These are phyloP conservation scores for Nidularia pulvinata DNA, from an alignment of 768 basidiomycete species.

Conservation along the genomic window DNA sequence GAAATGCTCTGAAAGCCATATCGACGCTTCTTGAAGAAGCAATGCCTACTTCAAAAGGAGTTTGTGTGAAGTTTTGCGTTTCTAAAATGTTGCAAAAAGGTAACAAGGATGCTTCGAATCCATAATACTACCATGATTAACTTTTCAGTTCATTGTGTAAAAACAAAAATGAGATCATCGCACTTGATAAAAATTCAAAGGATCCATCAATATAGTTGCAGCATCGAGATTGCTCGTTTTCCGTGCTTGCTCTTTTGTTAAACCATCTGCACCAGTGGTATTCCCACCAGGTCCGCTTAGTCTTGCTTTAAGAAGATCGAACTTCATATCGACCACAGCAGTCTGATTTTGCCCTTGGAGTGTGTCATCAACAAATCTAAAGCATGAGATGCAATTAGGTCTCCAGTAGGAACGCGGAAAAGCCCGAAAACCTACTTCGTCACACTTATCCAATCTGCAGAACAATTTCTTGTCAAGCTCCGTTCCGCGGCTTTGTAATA, in stretches of 20 bases:
- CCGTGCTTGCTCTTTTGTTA: constrained; percentile 28
- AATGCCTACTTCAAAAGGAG: constrained; percentile 34
- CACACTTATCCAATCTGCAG: constrained; percentile 50
- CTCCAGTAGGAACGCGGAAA: not conserved
- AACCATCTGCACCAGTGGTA: constrained; percentile 27
- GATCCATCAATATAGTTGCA: constrained; percentile 47
- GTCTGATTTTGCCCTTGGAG: constrained; percentile 27
- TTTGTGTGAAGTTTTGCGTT: constrained; percentile 36
- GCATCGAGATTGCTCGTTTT: constrained; percentile 34
- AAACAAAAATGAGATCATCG: not conserved
- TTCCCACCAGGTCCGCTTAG: constrained; percentile 41
- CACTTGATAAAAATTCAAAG: constrained; percentile 47
- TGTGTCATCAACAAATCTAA: constrained; percentile 31
- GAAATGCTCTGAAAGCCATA: constrained; percentile 34
- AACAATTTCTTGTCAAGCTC: constrained; percentile 48
- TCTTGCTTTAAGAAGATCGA: constrained; percentile 35
- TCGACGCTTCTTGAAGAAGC: constrained; percentile 28
- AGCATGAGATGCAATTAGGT: not conserved
- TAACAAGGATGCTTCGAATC: constrained; percentile 37
- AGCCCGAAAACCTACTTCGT: constrained; percentile 19
- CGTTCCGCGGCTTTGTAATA: constrained; percentile 52
- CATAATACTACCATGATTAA: constrained; percentile 35
- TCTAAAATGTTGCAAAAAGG: constrained; percentile 50
- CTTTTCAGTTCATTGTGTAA: not conserved
- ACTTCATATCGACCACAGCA: constrained; percentile 35